Conservation (phyloP, 2,329 filamentous ascomycete species). For the Ambrosiella cleistominuta region DNA sequence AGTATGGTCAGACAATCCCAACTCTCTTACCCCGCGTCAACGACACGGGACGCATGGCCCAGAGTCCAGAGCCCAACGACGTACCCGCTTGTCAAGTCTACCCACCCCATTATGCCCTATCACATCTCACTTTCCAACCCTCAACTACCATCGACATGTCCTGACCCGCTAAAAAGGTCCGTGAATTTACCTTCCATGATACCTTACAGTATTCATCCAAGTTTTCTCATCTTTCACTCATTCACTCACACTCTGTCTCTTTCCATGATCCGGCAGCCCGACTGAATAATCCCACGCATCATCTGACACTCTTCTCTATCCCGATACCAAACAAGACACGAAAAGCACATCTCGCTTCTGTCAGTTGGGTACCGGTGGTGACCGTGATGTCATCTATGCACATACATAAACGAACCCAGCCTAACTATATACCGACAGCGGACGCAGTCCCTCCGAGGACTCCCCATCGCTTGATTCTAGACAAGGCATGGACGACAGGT, state of each 20-base stretch:
- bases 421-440: not conserved
- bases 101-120: too few relatives aligned
- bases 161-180: too few relatives aligned
- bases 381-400: not conserved
- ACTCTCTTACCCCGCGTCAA: not conserved
- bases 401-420: not conserved
- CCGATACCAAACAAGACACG: too few relatives aligned
- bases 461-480: too few relatives aligned
- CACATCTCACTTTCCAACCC: too few relatives aligned
- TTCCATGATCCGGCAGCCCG: too few relatives aligned
- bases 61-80: not conserved
- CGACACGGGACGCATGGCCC: not conserved
- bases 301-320: too few relatives aligned
- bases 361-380: not conserved
- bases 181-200: not conserved
- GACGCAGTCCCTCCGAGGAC: not conserved
- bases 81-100: too few relatives aligned
- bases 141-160: not conserved
- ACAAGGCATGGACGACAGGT: not conserved
- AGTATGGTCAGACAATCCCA: too few relatives aligned
- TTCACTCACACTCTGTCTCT: not conserved
- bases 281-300: too few relatives aligned
- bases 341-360: too few relatives aligned
- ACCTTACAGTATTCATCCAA: not conserved
- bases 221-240: too few relatives aligned